These are phyloP conservation scores for Cyberlindnera amylophila DNA, from an alignment of 805 yeast genomes.

Conservation along the genomic window DNA sequence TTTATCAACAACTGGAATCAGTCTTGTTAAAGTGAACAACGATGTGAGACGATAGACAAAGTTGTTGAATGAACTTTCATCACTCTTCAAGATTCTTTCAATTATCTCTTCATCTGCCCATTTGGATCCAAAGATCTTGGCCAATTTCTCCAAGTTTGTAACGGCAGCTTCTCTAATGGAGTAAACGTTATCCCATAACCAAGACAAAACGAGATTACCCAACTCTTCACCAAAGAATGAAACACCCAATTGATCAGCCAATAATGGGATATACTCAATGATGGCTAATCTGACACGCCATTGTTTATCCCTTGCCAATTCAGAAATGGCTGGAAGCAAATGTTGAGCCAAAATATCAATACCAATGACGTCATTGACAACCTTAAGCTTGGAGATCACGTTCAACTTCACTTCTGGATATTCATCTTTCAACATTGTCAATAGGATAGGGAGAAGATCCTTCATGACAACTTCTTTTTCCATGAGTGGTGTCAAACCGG, in stretches of 20 bases:
- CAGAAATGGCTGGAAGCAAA: constrained; percentile 91
- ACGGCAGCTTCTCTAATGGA: constrained; percentile 97
- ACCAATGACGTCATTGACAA: constrained; percentile 92
- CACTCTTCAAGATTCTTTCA: constrained; percentile 58
- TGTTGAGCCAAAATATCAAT: constrained; percentile 82
- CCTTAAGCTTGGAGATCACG: constrained; percentile 86
- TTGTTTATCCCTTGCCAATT: constrained; percentile 91
- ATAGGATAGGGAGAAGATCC: constrained; percentile 77
- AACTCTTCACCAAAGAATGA: constrained; percentile 89
- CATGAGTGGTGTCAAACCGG: constrained; percentile 80
- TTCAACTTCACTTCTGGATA: constrained; percentile 94
- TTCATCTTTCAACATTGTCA: constrained; percentile 94
- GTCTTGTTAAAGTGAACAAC: constrained; percentile 78
- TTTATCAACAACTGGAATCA: constrained; percentile 66
- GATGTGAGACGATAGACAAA: constrained; percentile 92
- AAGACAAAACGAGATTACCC: constrained; percentile 87
- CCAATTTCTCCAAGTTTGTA: constrained; percentile 68
- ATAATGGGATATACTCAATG: constrained; percentile 90
- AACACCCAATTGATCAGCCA: constrained; percentile 92
- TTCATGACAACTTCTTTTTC: constrained; percentile 83
- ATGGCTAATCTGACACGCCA: constrained; percentile 98
- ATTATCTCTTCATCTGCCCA: constrained; percentile 91
- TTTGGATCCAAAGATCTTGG: constrained; percentile 83
- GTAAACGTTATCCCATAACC: constrained; percentile 98
- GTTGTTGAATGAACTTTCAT: constrained; percentile 43